phyloP scores from a whole-genome alignment of 441 rosid genomes.

The Jatropha podagrica region DNA sequence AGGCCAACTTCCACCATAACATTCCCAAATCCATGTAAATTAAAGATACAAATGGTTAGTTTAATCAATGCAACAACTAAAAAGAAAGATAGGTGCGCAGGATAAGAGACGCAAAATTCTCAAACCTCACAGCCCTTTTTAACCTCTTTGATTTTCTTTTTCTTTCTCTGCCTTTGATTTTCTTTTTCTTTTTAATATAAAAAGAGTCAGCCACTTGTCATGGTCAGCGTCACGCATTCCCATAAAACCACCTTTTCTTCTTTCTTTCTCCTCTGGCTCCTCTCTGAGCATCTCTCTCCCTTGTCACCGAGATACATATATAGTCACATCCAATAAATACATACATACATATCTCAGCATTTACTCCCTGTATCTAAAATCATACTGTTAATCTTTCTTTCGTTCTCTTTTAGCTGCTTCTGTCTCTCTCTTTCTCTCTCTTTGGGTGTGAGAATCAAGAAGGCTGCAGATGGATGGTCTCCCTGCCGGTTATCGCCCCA shows the following conservation, averaged over 20 bases:
- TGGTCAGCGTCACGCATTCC: slow-evolving; percentile 62
- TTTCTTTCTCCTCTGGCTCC: not conserved
- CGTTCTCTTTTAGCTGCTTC: not conserved
- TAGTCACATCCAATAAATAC: not conserved
- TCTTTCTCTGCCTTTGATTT: no score
- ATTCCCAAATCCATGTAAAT: not conserved
- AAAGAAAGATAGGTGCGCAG: slow-evolving; percentile 35
- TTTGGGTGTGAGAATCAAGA: not conserved
- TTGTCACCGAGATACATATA: not conserved
- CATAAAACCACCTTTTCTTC: slow-evolving; percentile 20
- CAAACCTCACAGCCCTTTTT: not conserved
- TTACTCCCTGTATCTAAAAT: not conserved
- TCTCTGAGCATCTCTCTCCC: not conserved
- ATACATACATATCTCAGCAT: not conserved
- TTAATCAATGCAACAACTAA: not conserved
- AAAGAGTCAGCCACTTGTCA: slow-evolving; percentile 33
- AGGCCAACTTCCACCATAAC: not conserved
- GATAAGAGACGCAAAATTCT: slow-evolving; percentile 30
- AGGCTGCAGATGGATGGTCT: slow-evolving; percentile 65
- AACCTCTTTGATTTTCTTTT: not conserved
- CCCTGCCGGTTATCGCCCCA: slow-evolving; percentile 95
- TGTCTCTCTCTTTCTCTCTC: not conserved
- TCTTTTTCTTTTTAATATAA: not conserved
- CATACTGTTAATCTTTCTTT: not conserved
- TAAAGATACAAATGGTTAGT: not conserved